Evolutionary conservation across 768 basidiomycete species (phyloP).

Genomic region (Coprinellus micaceus): DNA sequence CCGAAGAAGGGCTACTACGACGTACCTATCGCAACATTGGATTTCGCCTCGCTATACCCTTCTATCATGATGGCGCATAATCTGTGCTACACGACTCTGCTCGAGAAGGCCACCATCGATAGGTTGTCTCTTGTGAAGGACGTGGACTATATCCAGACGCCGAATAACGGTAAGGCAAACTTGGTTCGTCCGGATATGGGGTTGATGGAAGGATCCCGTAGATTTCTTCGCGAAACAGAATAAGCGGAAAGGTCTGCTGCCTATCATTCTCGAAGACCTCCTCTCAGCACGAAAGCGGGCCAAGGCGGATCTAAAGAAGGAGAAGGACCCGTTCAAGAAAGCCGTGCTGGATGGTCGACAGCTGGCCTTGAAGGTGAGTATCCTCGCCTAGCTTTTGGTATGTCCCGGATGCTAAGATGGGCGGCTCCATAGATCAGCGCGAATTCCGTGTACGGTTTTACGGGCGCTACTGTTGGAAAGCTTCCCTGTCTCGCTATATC

Average conservation of each 20-base stretch:
- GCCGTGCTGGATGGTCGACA: conserved; percentile 97
- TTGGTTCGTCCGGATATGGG: background rate
- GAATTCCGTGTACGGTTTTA: conserved; percentile 99
- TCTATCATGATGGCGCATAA: conserved; percentile 99
- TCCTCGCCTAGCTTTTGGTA: background rate
- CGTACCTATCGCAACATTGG: conserved; percentile 93
- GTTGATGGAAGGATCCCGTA: conserved; percentile 26
- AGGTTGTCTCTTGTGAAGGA: conserved; percentile 76
- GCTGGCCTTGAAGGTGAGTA: conserved; percentile 82
- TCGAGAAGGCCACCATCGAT: conserved; percentile 77
- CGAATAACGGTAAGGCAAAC: conserved; percentile 75
- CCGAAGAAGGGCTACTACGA: conserved; percentile 96
- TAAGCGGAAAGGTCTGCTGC: conserved; percentile 83
- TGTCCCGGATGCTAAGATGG: background rate
- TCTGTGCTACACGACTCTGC: conserved; percentile 94
- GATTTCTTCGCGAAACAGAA: conserved; percentile 79
- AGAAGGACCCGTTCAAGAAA: conserved; percentile 94
- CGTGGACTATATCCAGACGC: conserved; percentile 89
- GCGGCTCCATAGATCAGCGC: conserved; percentile 75
- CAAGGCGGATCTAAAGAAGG: conserved; percentile 93
- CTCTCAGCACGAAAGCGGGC: conserved; percentile 92
- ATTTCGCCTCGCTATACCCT: conserved; percentile 97
- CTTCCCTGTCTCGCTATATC: conserved; percentile 94
- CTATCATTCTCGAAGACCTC: conserved; percentile 89
- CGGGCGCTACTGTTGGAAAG: conserved; percentile 96